Evolutionary conservation across 2,329 filamentous ascomycete genomes (phyloP).

Genomic region (Alternaria panax): DNA sequence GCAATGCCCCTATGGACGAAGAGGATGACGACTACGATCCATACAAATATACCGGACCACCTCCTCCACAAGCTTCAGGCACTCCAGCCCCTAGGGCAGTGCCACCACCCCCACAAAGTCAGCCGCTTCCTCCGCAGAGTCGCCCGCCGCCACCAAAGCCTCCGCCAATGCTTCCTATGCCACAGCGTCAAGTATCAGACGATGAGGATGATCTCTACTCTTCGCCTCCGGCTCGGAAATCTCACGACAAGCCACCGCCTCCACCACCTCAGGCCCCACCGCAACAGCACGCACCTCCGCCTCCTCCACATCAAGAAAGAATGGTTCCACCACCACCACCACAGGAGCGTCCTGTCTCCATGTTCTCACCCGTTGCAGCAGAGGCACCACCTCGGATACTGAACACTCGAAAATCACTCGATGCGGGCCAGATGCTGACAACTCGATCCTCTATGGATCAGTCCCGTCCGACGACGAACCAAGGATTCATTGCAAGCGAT

Average conservation of each 20-base stretch:
- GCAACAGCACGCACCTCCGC: constrained; percentile 44
- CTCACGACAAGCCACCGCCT: constrained; percentile 45
- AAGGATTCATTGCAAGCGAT: constrained; percentile 86
- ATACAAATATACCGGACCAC: constrained; percentile 57
- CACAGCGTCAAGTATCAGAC: constrained; percentile 39
- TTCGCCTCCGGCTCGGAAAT: constrained; percentile 46
- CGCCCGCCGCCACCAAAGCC: constrained; percentile 43
- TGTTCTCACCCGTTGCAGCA: constrained; percentile 45
- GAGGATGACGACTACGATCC: constrained; percentile 74
- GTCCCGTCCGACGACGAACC: constrained; percentile 71
- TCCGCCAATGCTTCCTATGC: constrained; percentile 42
- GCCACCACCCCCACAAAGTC: constrained; percentile 45
- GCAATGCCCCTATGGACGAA: constrained; percentile 37
- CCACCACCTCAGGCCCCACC: constrained; percentile 48
- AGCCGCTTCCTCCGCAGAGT: constrained; percentile 44
- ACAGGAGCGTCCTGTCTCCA: constrained; percentile 27
- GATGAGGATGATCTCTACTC: constrained; percentile 51
- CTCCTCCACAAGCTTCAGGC: constrained; percentile 11
- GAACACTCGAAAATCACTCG: constrained; percentile 66
- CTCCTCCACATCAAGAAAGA: constrained; percentile 50
- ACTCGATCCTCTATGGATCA: constrained; percentile 76
- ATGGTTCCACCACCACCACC: constrained; percentile 51
- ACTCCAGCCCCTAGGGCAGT: constrained; percentile 48
- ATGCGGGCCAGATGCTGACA: constrained; percentile 63
- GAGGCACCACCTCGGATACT: constrained; percentile 55